phyloP scores from a whole-genome alignment of 345 rosid genomes.

The Acer campestre region DNA sequence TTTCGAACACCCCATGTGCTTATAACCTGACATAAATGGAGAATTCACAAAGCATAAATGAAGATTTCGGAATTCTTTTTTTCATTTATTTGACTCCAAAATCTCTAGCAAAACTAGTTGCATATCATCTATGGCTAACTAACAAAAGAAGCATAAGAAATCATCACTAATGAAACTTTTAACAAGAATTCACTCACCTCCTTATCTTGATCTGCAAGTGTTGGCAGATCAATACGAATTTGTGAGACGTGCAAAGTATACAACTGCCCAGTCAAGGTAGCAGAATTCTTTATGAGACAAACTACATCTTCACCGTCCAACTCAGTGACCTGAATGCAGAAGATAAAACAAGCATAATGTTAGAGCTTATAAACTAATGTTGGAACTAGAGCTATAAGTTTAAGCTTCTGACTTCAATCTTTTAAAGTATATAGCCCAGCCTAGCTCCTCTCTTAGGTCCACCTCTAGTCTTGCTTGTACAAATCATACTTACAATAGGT shows the following conservation, averaged over 20 bases:
- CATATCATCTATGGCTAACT: background rate
- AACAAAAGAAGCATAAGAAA: background rate
- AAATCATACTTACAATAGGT: background rate
- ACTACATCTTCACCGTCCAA: constrained; percentile 65
- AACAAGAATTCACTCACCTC: constrained; percentile 37
- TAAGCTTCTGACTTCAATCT: background rate
- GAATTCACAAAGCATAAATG: background rate
- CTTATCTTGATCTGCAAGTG: constrained; percentile 63
- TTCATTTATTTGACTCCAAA: background rate
- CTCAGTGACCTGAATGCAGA: constrained; percentile 48
- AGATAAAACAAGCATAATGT: constrained; percentile 12
- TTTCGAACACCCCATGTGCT: constrained; percentile 72
- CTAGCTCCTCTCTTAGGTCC: background rate
- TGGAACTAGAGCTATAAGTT: background rate
- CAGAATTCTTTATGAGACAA: constrained; percentile 67
- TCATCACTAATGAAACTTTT: background rate
- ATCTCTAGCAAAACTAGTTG: constrained; percentile 1
- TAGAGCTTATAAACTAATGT: background rate
- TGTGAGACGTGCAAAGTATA: constrained; percentile 75
- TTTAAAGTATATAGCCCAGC: background rate
- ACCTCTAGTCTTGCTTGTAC: background rate
- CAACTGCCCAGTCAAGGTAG: constrained; percentile 52
- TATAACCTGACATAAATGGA: constrained; percentile 47
- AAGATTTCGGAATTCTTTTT: background rate
- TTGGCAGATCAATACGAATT: constrained; percentile 62